These are phyloP conservation scores for Warburgia ugandensis DNA, from an alignment of 164 flowering plant species.

Conservation along the genomic window DNA sequence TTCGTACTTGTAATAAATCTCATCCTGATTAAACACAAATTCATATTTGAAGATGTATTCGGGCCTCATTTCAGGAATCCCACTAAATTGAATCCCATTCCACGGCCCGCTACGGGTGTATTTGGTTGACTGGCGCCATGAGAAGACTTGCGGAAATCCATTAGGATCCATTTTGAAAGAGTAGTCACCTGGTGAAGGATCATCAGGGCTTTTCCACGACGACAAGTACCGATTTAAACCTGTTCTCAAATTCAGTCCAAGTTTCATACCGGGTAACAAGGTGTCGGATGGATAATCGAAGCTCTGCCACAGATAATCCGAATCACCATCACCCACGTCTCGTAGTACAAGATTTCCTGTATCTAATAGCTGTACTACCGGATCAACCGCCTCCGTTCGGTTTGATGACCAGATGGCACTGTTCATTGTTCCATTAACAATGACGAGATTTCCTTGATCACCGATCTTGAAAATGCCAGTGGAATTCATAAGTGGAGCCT, in stretches of 20 bases:
- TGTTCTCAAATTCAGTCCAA: slow-evolving; percentile 9
- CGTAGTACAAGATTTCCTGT: slow-evolving; percentile 16
- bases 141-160: not conserved
- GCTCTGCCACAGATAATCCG: slow-evolving; percentile 24
- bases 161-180: slow-evolving; percentile 7
- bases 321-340: not conserved
- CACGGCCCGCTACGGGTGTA: not conserved
- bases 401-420: slow-evolving; percentile 1
- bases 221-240: not conserved
- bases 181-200: slow-evolving; percentile 26
- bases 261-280: slow-evolving; percentile 17
- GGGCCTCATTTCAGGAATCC: not conserved
- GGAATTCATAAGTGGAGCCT: slow-evolving; percentile 2
- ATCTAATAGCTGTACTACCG: slow-evolving; percentile 10
- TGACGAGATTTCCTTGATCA: not conserved
- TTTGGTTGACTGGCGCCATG: not conserved
- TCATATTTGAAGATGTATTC: not conserved
- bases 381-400: not conserved
- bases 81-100: slow-evolving; percentile 1
- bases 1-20: not conserved
- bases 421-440: not conserved
- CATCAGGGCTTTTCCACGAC: slow-evolving; percentile 28
- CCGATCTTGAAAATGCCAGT: not conserved
- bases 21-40: not conserved
- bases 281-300: slow-evolving; percentile 28